Conservation (phyloP, 1,284 basidiomycete species). For the Cutaneotrichosporon daszewskae region DNA sequence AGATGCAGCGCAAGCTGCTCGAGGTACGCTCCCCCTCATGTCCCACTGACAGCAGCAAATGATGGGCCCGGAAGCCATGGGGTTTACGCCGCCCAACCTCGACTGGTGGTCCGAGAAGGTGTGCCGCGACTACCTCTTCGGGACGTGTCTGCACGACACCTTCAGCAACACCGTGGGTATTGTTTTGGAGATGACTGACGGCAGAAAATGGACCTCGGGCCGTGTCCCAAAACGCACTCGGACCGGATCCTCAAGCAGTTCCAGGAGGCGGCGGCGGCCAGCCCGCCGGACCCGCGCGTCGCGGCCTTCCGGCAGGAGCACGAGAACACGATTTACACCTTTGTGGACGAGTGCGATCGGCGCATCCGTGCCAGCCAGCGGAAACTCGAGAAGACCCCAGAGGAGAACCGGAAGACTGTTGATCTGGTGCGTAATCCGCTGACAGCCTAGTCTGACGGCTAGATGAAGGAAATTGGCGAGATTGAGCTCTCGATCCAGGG, state of each 20-base stretch:
- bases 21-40: constrained; percentile 33
- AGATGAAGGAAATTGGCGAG: constrained; percentile 99
- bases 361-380: constrained; percentile 90
- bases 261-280: constrained; percentile 68
- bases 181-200: neutral
- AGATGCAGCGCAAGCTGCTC: constrained; percentile 49
- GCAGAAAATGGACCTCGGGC: constrained; percentile 99
- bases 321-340: constrained; percentile 87
- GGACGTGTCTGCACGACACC: constrained; percentile 92
- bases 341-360: constrained; percentile 97
- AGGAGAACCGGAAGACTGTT: constrained; percentile 98
- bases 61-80: constrained; percentile 99
- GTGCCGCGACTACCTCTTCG: constrained; percentile 97
- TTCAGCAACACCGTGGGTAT: constrained; percentile 92
- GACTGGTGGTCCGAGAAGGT: constrained; percentile 97
- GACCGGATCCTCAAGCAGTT: constrained; percentile 89
- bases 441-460: constrained; percentile 1
- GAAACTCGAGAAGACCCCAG: constrained; percentile 95
- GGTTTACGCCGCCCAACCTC: constrained; percentile 82
- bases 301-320: constrained; percentile 85
- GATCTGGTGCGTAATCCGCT: constrained; percentile 62
- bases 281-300: constrained; percentile 71
- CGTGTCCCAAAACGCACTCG: constrained; percentile 94
- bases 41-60: constrained; percentile 64
- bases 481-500: constrained; percentile 98